These are phyloP conservation scores for Phalaenopsis hybrid DNA, from an alignment of 116 monocot species.

Conservation along the genomic window DNA sequence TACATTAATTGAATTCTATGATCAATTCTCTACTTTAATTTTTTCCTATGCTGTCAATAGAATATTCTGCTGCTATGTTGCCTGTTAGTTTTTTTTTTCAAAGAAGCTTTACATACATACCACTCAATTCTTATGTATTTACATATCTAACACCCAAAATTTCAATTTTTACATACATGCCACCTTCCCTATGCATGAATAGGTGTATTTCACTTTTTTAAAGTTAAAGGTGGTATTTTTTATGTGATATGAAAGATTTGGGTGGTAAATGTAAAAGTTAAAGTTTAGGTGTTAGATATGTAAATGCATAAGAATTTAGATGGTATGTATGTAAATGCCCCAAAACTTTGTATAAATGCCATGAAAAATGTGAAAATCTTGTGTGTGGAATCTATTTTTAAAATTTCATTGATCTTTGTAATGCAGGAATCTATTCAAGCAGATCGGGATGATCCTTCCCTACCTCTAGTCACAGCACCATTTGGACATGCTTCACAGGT, in stretches of 20 bases:
- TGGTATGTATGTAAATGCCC: too few species aligned
- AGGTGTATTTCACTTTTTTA: too few species aligned
- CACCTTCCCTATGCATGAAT: too few species aligned
- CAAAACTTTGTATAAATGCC: neutral
- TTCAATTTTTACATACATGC: too few species aligned
- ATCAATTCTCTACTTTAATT: neutral
- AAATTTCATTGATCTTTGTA: neutral
- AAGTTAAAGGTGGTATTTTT: too few species aligned
- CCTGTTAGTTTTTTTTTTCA: neutral
- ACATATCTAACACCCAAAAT: too few species aligned
- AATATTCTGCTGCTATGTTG: neutral
- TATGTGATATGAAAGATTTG: too few species aligned
- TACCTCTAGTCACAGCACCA: conserved; percentile 89
- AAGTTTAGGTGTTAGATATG: too few species aligned
- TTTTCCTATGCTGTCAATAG: neutral
- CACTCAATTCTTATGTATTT: too few species aligned
- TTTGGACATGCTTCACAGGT: conserved; percentile 99
- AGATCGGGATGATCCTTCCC: conserved; percentile 87
- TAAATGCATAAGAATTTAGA: too few species aligned
- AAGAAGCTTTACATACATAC: too few species aligned
- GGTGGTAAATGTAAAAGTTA: too few species aligned
- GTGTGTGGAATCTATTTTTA: neutral
- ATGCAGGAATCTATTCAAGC: conserved; percentile 69
- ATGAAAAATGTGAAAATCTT: neutral
- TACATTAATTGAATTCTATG: neutral